Base-by-base conservation (phyloP, 768 basidiomycete species). In the Daedaleopsis sinensis region DNA sequence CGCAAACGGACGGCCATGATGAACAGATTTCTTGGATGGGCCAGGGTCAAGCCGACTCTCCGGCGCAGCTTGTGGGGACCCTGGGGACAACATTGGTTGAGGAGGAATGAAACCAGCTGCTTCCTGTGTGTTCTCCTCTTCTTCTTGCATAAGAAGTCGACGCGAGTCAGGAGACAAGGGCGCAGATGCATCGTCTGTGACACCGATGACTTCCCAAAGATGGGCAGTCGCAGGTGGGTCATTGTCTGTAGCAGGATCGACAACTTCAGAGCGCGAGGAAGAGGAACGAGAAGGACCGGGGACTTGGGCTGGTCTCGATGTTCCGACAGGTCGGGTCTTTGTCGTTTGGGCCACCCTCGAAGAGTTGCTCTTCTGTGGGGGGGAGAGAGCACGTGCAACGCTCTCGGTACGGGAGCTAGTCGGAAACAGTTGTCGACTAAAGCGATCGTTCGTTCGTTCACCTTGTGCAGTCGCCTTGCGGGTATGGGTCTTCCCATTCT, bases 61-160 rank as follows among this genome's bases (percentile, higher is more conserved):
- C 27, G 7, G 27, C 7, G 27, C 27, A 32, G 27, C 27, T 7
- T 32, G 27, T 32, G 27, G 27, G 27, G 27, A 32, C 27, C 7
- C 7, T 7, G 27, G 27, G 27, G 27, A 7, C 3, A 32, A 32
- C 27, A 32, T 3, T 42, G 39, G 39, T 10, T 3, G 3, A 18
- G 54, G 52, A 21, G 37, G 48, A 16, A 59, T 23, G 12, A 52
- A 21, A 42, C 46, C 57, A 5, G 23, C 38, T 2, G 62, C 62
- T 39, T 66, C 65, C 35, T 63, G 65, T 8, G 65, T 66, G 23
- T 55, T 61, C 47, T 66, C 65, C 42, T 66, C 65, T 46, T 66
- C 65, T 38, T 66, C 65, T 27, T 58, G 58, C n/a, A 44, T 54
- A 16, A 66, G 59, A 49, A 55, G 48, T 16, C 18, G 51, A 37